A percentile compares a stretch with the other conserved stretches of the same genome.
These are phyloP conservation scores for Aspergillus olivimuriae DNA, from an alignment of 495 filamentous ascomycete species.

Conservation along the genomic window DNA sequence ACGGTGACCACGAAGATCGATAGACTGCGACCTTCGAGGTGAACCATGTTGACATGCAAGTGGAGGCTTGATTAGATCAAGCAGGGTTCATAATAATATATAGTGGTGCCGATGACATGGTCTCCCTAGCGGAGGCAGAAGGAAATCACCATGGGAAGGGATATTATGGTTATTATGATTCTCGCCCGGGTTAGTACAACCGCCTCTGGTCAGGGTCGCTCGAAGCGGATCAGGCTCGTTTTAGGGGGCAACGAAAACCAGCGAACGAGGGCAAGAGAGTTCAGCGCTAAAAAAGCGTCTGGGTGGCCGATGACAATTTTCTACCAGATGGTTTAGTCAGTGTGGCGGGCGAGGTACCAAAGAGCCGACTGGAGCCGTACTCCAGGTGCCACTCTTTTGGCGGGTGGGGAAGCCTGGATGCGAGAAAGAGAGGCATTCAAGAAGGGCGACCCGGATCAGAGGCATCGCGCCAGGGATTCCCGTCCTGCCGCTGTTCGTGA, in stretches of 20 bases:
- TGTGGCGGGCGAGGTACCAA: neutral
- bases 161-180: neutral
- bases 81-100: constrained; percentile 1
- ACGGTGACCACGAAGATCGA: constrained; percentile 35
- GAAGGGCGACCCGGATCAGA: neutral
- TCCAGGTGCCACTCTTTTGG: constrained; percentile 4
- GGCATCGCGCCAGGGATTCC: neutral
- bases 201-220: constrained; percentile 1
- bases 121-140: constrained; percentile 2
- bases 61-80: constrained; percentile 6
- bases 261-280: neutral
- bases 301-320: neutral
- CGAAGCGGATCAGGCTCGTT: neutral
- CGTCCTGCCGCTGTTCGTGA: too few relatives aligned
- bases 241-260: too few relatives aligned
- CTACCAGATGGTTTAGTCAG: neutral
- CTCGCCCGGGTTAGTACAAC: neutral
- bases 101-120: neutral
- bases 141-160: neutral
- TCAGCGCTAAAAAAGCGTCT: neutral
- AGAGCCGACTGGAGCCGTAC: constrained; percentile 5
- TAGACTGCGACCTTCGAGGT: constrained; percentile 31
- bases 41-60: constrained; percentile 22
- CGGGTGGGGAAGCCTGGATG: neutral
- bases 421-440: neutral